Base-by-base conservation (phyloP, 2,329 filamentous ascomycete species). In the Cladosporium velox region DNA sequence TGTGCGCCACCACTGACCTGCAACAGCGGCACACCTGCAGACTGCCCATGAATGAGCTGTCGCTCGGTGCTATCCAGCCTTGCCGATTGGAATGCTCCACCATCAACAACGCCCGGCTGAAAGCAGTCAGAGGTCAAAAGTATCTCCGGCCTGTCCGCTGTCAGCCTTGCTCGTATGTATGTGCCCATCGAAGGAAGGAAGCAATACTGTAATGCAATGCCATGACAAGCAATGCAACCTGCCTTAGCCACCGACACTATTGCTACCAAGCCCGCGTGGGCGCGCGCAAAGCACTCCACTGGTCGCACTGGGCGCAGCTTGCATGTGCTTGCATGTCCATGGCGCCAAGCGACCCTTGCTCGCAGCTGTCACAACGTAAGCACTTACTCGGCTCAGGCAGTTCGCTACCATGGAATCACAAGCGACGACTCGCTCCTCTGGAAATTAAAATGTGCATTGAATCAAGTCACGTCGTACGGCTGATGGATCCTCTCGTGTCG, bases 361-460 rank as follows among this genome's bases (percentile, higher is more conserved):
- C 55, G 61, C 51, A 64, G 34, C 61, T 64, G 61, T 64, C 61
- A 64, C 61, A 12, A n/a, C 28, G 61, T 64, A 52, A 64, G 61
- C 61, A 64, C 61, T 64, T 54, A 26, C 41, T 44, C 18, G n/a
- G 18, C 41, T 60, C 55, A 55, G 28, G 52, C 52, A 34, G 18
- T 10, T 32, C 49, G 49, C 32, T 44, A 32, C 49, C 60, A 34
- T 38, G 49, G 60, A 41, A 64, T 54, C 47, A 21, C 44, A 34
- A 24, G 51, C 61, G 49, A 47, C 61, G 34, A 47, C 10, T 21
- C 5, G n/a, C 18, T 55, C 4, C 30, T 34, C 28, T 57, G 34
- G 61, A 64, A 38, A 64, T 64, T 52, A 64, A 41, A n/a, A 63
- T 32, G 49, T 57, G 26, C 51, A 47, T 44, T 35, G n/a, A 21